Evolutionary conservation across 805 yeast genomes (phyloP), one percentile per base, ranked within the genome.

Genomic region (Phaffomyces thermotolerans): DNA sequence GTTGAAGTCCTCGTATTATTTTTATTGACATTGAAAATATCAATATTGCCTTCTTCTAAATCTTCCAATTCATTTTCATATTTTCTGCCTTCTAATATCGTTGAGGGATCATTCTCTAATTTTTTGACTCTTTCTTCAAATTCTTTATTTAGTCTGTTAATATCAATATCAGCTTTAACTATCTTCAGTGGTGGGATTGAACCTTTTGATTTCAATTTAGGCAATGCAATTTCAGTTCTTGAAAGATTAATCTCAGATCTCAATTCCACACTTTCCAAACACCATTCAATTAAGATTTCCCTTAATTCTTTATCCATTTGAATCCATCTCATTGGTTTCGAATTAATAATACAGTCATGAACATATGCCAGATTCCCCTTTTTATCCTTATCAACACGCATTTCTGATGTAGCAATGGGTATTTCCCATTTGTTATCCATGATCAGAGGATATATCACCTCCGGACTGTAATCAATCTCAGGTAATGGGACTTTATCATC

Each of bases 361-460:
- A 86, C 89, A 36, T 73, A 64, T 36, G 89, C 77, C 14, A 66
- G 60, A 3, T 65, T 61, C 1, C 95, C 95, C 53, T 78, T 78
- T 56, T 89, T 89, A 59, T 90, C 96, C 13, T 47, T 58, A 37
- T 74, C 82, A 8, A 53, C 52, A 12, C 80, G 57, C 39, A 73
- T 75, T 0, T 72, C 68, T 0, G 91, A 79, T 0, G 86, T 78
- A 2, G 84, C 73, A 2, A 90, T 77, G 1, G 96, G 96, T 2
- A 88, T 81, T 46, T 84, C 89, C 95, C 96, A 89, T 54, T 82
- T 71, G 54, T 80, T 80, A 32, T 76, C 78, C 62, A 80, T 75
- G 20, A 84, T 80, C 40, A 78, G 60, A 1, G 82, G 79, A 52
- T 79, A 79, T 2, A 86, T 78, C 3, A 66, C 60, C 33, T 67